Evolutionary conservation across 345 rosid genomes (phyloP).

Genomic region (Eutrema yunnanense): DNA sequence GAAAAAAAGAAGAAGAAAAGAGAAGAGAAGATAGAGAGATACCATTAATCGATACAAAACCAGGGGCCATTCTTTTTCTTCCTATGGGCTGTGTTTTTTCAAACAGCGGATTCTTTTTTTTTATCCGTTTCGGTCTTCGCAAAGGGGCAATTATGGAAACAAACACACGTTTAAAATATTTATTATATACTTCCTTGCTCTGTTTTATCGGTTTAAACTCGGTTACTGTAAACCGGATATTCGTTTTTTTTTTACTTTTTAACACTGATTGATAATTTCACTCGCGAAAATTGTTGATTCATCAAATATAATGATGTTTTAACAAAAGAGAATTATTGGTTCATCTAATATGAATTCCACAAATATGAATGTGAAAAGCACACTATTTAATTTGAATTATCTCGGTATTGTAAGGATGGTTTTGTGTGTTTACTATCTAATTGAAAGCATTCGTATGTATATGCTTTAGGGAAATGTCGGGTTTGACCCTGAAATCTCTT

Average conservation of each 20-base stretch:
- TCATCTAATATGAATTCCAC: background rate
- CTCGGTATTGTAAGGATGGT: background rate
- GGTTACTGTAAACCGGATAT: constrained; percentile 8
- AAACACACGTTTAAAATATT: too few relatives aligned
- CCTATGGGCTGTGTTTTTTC: constrained; percentile 28
- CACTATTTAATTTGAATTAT: background rate
- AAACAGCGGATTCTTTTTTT: constrained; percentile 26
- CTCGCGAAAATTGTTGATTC: background rate
- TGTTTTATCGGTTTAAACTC: background rate
- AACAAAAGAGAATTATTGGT: background rate
- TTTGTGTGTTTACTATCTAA: background rate
- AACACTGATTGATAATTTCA: background rate
- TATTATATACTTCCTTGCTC: background rate
- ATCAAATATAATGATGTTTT: background rate
- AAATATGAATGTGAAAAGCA: background rate
- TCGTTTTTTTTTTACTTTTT: background rate
- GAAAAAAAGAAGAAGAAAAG: background rate
- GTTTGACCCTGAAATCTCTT: background rate
- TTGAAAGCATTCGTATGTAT: background rate
- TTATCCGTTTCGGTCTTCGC: constrained; percentile 26
- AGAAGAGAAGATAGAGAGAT: background rate
- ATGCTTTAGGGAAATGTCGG: background rate
- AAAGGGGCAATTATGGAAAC: constrained; percentile 12
- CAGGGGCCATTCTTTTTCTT: constrained; percentile 23
- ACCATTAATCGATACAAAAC: constrained; percentile 24